Base-by-base conservation (phyloP, 169 alveolate species). In the Blepharisma undulans region DNA sequence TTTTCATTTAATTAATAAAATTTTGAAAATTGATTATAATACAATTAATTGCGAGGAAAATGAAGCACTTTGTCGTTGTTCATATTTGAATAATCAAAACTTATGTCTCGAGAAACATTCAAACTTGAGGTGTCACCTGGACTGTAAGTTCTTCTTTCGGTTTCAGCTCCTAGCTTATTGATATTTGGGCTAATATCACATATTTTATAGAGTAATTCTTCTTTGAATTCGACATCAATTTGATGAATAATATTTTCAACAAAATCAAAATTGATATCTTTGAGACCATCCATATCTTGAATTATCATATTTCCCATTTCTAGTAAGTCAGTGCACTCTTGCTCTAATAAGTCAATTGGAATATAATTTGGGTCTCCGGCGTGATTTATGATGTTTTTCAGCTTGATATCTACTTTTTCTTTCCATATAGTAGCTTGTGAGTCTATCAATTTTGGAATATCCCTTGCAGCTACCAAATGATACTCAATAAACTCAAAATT, bases 361-460 rank as follows among this genome's bases (percentile, higher is more conserved):
- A 25, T 22, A 30, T 25, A 82, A 30, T 82, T 82, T 7, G 18
- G 36, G 22, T 82, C 89, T 60, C 60, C 89, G 19, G 89, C 25
- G 7, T 25, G 76, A 4, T 36, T 32, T 32, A 19, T 60, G 74
- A 82, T 30, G 33, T 82, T 82, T 32, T 82, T 60, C 18, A 82
- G 76, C 34, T 82, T 82, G 33, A 32, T 33, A 19, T 60, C 29
- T n/a, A 82, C 89, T 59, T 82, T 82, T 21, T 59, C 76, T 36
- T 36, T 82, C 76, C 89, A 82, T 21, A 32, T 82, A 10, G 36
- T 36, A 22, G 89, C 89, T 82, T 22, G 36, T 6, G 72, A 36
- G n/a, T 82, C 78, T 22, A 82, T 82, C 36, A 82, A 60, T 10
- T 82, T 82, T 3, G 89, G 89, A 34, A 82, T 82, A 60, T 82